Conservation (phyloP, 768 basidiomycete species). For the Podaxis mareebaensis region DNA sequence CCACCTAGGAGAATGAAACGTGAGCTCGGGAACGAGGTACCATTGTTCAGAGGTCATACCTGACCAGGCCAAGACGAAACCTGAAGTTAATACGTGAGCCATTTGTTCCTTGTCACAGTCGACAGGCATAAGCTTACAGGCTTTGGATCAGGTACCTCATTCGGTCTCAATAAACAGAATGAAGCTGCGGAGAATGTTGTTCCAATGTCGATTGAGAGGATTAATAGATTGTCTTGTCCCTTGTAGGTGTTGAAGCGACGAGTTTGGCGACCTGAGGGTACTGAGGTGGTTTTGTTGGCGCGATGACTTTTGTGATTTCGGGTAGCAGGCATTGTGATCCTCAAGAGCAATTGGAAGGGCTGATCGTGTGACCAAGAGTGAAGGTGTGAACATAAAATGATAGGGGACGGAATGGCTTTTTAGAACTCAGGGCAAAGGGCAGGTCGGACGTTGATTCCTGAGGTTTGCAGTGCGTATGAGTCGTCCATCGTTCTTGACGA, state of each 20-base stretch:
- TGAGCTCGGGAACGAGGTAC: not conserved
- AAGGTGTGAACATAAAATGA: too few species aligned
- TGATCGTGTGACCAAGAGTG: too few species aligned
- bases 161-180: constrained; percentile 29
- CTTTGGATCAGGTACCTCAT: constrained; percentile 18
- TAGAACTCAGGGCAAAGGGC: too few species aligned
- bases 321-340: too few species aligned
- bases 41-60: not conserved
- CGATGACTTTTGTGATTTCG: too few species aligned
- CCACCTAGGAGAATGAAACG: not conserved
- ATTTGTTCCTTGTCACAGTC: constrained; percentile 10
- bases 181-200: constrained; percentile 36
- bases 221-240: constrained; percentile 23
- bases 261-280: too few species aligned
- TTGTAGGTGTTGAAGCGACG: not conserved
- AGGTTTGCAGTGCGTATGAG: too few species aligned
- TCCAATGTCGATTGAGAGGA: constrained; percentile 37
- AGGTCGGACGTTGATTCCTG: too few species aligned
- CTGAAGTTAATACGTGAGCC: constrained; percentile 3
- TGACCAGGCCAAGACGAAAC: constrained; percentile 20
- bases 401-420: too few species aligned
- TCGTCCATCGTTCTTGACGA: too few species aligned
- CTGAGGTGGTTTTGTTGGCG: too few species aligned
- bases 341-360: too few species aligned
- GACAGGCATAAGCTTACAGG: constrained; percentile 12